phyloP scores from a whole-genome alignment of 352 stramenopile species.

The Pythium myriotylum region DNA sequence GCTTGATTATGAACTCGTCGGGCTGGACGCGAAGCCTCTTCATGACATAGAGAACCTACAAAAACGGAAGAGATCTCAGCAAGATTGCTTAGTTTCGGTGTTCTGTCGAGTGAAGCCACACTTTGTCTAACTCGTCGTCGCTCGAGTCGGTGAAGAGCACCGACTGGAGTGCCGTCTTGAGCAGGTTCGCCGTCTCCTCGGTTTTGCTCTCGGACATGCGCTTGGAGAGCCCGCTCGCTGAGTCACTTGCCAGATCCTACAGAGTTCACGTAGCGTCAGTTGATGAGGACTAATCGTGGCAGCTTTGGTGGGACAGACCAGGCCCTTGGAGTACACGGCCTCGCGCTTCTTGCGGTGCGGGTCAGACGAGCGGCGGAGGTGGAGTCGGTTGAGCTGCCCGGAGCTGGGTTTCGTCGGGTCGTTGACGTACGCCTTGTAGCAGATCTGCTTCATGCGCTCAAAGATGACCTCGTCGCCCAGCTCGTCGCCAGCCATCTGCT shows the following conservation, averaged over 20 bases:
- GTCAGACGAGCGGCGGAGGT: constrained; percentile 54
- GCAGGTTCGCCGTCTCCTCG: constrained; percentile 41
- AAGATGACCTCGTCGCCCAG: constrained; percentile 74
- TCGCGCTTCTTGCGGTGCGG: constrained; percentile 69
- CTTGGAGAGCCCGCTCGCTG: constrained; percentile 5
- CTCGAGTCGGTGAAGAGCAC: constrained; percentile 68
- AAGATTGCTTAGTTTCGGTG: too few species aligned
- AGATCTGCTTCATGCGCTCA: constrained; percentile 77
- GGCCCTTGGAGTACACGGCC: constrained; percentile 71
- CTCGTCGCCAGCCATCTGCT: constrained; percentile 55
- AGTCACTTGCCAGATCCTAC: constrained; percentile 34
- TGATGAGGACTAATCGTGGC: too few species aligned
- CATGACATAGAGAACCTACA: constrained; percentile 82
- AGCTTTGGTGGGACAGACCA: too few species aligned
- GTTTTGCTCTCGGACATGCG: constrained; percentile 70
- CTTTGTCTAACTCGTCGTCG: constrained; percentile 69
- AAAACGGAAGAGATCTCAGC: too few species aligned
- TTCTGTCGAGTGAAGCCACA: too few species aligned
- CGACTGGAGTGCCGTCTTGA: constrained; percentile 61
- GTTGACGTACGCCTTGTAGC: constrained; percentile 44
- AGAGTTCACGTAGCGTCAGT: constrained; percentile 1
- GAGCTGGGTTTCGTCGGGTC: constrained; percentile 33
- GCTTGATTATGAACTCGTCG: constrained; percentile 91
- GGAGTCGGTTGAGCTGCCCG: constrained; percentile 36
- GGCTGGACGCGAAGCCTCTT: constrained; percentile 53